Conservation (phyloP, 768 basidiomycete species). For the Tylopilus felleus region DNA sequence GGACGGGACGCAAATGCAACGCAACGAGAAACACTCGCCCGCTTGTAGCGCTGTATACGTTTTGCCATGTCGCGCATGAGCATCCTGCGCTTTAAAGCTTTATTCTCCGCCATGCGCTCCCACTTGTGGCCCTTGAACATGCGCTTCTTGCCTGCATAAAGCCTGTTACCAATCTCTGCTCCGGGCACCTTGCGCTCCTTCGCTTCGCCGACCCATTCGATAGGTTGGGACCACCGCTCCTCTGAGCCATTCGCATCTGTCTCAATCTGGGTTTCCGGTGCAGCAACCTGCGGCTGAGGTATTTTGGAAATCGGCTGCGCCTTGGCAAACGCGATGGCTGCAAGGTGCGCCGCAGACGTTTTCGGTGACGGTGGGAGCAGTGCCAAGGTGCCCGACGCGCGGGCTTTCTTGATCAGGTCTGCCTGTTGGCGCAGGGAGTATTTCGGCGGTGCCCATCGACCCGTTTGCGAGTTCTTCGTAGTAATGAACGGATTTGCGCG, state of each 20-base stretch:
- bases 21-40: constrained; percentile 38
- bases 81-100: constrained; percentile 46
- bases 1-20: background rate
- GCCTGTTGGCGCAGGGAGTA: constrained; percentile 77
- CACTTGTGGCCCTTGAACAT: constrained; percentile 96
- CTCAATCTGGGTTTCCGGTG: background rate
- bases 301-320: constrained; percentile 9
- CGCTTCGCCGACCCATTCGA: constrained; percentile 42
- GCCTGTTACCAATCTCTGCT: constrained; percentile 52
- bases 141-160: constrained; percentile 73
- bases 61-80: constrained; percentile 69
- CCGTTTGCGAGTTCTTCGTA: constrained; percentile 52
- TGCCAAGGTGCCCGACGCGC: constrained; percentile 46
- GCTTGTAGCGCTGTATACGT: constrained; percentile 63
- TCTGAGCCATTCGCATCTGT: background rate
- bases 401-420: constrained; percentile 72
- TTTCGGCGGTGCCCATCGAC: constrained; percentile 64
- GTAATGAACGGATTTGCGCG: constrained; percentile 68
- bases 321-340: constrained; percentile 19
- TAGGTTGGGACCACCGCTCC: constrained; percentile 20
- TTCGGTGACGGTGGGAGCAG: constrained; percentile 72
- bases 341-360: constrained; percentile 30
- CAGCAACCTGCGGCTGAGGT: background rate
- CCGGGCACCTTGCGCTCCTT: constrained; percentile 43
- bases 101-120: constrained; percentile 57